Evolutionary conservation across 1,284 basidiomycete species (phyloP), one percentile per base, ranked within the genome.

Genomic region (Schizophyllum commune): DNA sequence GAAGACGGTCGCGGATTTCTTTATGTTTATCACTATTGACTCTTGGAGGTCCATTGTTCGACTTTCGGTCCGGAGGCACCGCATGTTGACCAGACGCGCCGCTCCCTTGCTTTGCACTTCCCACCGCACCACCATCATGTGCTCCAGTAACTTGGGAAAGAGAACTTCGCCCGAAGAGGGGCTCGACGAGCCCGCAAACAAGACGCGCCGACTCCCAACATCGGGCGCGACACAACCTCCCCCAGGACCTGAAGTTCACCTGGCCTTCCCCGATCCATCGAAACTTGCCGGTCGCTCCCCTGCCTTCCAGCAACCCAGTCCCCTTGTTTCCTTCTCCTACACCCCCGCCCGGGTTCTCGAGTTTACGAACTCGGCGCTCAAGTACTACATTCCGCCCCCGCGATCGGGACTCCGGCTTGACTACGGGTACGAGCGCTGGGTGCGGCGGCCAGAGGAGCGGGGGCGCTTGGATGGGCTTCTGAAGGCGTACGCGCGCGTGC

Each of bases 371-470:
- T 80, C 84, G 13, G 84, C 89, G 0, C 66, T 92, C 72, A 80
- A 84, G 55, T 90, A 88, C 70, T 91, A 84, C 66, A 75, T 83
- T 51, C 77, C 83, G 57, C 89, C 91, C 6, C 86, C 86, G 3
- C 77, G 80, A 8, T 86, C 87, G 1, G 53, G 27, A 5, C 15
- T 55, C 3, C 79, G 87, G 61, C 77, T 92, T 7, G 72, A 74
- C 0, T 83, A 87, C 72, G 86, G 83, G 0, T 89, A 88, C 68
- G 82, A 91, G 13, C 75, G 79, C 7, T 94, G 89, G 85, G 75
- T 82, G 11, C 81, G 82, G 65, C 78, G 85, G 55, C 82, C 85
- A 1, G 91, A 92, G 56, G 81, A 82, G 63, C 76, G 79, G 57
- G 82, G 82, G 4, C 75, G 88, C 56, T 69, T 91, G n/a, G 87